These are phyloP conservation scores for Saccharum officinarum DNA, from an alignment of 176 grass and related monocot species.

Conservation along the genomic window DNA sequence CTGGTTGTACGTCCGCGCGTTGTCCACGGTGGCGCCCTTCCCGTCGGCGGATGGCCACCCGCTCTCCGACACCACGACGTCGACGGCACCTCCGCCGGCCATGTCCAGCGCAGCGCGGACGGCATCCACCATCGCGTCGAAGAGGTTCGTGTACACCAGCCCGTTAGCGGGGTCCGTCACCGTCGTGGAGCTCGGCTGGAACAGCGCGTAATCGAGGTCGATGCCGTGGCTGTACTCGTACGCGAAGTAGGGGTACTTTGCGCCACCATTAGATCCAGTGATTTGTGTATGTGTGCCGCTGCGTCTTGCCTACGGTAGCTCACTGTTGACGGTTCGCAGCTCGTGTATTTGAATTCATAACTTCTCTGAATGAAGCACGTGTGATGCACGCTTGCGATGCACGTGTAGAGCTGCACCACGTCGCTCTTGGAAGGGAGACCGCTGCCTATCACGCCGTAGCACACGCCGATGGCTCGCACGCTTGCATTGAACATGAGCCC, in stretches of 20 bases:
- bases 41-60: slow-evolving; percentile 67
- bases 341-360: too few species aligned
- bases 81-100: slow-evolving; percentile 23
- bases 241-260: slow-evolving; percentile 59
- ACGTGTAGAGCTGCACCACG: slow-evolving; percentile 55
- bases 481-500: too few species aligned
- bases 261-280: too few species aligned
- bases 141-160: slow-evolving; percentile 53
- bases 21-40: slow-evolving; percentile 22
- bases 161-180: slow-evolving; percentile 10
- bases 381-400: too few species aligned
- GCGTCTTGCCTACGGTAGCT: too few species aligned
- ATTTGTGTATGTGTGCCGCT: too few species aligned
- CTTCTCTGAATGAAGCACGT: too few species aligned
- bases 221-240: neutral
- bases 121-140: slow-evolving; percentile 65
- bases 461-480: slow-evolving; percentile 42
- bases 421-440: slow-evolving; percentile 29
- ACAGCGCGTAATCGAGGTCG: slow-evolving; percentile 32
- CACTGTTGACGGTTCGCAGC: too few species aligned
- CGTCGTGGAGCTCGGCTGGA: slow-evolving; percentile 28
- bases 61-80: slow-evolving; percentile 49
- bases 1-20: slow-evolving; percentile 63
- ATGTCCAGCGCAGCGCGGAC: slow-evolving; percentile 51
- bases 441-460: slow-evolving; percentile 46